phyloP scores from a whole-genome alignment of 2,329 filamentous ascomycete genomes.

The Chalara sp. region DNA sequence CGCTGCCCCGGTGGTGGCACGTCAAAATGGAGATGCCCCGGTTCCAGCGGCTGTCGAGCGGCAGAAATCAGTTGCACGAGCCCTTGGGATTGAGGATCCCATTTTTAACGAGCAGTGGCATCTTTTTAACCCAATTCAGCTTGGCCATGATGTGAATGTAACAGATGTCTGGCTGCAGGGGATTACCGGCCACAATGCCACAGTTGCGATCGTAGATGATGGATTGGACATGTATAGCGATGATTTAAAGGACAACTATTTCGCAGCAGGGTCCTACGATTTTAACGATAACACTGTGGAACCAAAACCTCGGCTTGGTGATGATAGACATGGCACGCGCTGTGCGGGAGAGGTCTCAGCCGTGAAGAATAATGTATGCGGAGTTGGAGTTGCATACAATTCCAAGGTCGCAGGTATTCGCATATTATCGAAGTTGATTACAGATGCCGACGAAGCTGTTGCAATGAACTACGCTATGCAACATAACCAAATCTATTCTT shows the following conservation, averaged over 20 bases:
- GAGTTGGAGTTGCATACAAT: constrained; percentile 92
- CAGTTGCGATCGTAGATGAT: constrained; percentile 92
- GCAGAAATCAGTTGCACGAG: constrained; percentile 53
- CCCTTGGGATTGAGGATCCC: constrained; percentile 75
- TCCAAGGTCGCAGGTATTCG: constrained; percentile 85
- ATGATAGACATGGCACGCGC: constrained; percentile 87
- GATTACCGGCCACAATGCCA: constrained; percentile 81
- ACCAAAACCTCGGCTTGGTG: constrained; percentile 72
- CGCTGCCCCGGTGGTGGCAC: constrained; percentile 10
- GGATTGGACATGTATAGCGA: constrained; percentile 93
- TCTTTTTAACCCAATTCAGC: constrained; percentile 72
- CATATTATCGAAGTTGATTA: constrained; percentile 85
- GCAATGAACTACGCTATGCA: constrained; percentile 91
- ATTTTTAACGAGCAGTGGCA: constrained; percentile 97
- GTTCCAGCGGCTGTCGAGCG: constrained; percentile 40
- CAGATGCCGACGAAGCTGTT: constrained; percentile 84
- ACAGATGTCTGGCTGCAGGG: constrained; percentile 87
- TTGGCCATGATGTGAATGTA: constrained; percentile 93
- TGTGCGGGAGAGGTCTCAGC: constrained; percentile 93
- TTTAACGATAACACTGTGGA: constrained; percentile 82
- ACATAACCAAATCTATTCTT: constrained; percentile 94
- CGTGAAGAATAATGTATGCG: constrained; percentile 86
- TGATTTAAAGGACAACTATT: constrained; percentile 91
- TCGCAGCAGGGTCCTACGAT: constrained; percentile 85
- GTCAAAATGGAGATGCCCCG: constrained; percentile 12